phyloP scores from a whole-genome alignment of 495 filamentous ascomycete genomes.

The Annulohypoxylon maeteangense region DNA sequence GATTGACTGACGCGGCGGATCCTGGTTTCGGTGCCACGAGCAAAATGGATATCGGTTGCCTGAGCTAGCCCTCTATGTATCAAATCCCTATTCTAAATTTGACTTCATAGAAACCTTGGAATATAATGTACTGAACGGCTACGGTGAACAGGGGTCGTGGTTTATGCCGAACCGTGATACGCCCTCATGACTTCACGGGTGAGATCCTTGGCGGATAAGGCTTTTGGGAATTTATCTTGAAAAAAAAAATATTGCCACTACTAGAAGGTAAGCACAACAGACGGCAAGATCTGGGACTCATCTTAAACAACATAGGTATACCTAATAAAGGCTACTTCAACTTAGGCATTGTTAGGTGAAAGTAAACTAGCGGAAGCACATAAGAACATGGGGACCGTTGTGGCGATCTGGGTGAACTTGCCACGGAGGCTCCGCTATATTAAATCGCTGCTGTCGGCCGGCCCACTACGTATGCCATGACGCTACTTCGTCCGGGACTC shows the following conservation, averaged over 20 bases:
- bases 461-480: slow-evolving; percentile 8
- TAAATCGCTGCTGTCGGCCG: neutral
- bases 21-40: neutral
- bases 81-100: neutral
- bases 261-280: neutral
- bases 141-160: neutral
- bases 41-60: neutral
- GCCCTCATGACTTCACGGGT: neutral
- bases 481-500: slow-evolving; percentile 4
- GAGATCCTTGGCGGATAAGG: neutral
- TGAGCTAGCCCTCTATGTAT: neutral
- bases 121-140: neutral
- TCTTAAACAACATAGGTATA: neutral
- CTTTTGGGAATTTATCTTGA: neutral
- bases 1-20: slow-evolving; percentile 14
- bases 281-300: neutral
- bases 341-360: neutral
- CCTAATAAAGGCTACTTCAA: neutral
- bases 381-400: neutral
- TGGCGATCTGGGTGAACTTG: slow-evolving; percentile 3
- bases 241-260: neutral
- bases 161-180: neutral
- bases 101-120: neutral
- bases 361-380: neutral
- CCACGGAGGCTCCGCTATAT: neutral